Evolutionary conservation across 306 rosid genomes (phyloP).

Genomic region (Ormosia semicastrata): DNA sequence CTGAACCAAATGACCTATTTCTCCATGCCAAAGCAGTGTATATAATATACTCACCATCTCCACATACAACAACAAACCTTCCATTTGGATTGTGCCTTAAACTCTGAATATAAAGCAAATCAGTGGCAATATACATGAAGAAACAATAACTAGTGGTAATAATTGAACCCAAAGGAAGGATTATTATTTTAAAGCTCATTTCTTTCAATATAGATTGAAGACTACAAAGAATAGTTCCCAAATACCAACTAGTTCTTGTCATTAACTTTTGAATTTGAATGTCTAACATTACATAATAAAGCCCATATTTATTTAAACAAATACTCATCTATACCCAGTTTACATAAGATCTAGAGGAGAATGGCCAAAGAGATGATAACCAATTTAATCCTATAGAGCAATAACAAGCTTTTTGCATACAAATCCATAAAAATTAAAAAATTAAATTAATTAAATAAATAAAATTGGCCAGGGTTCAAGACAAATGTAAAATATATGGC

Average conservation of each 20-base stretch:
- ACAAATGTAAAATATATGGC: not conserved
- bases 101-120: slow-evolving; percentile 52
- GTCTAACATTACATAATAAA: not conserved
- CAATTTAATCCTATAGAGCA: slow-evolving; percentile 11
- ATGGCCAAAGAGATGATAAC: slow-evolving; percentile 2
- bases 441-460: too few relatives aligned
- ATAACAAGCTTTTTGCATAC: not conserved
- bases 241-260: not conserved
- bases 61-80: slow-evolving; percentile 98
- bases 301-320: not conserved
- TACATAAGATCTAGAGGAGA: slow-evolving; percentile 1
- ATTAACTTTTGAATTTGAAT: slow-evolving; percentile 6
- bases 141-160: slow-evolving; percentile 10
- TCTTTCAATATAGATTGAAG: not conserved
- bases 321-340: slow-evolving; percentile 3
- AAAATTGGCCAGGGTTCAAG: not conserved
- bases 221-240: not conserved
- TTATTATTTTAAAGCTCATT: slow-evolving; percentile 13
- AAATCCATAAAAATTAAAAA: not conserved
- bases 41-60: slow-evolving; percentile 98
- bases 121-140: slow-evolving; percentile 6
- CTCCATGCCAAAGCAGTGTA: slow-evolving; percentile 99
- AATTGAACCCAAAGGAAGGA: slow-evolving; percentile 6
- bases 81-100: slow-evolving; percentile 98
- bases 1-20: slow-evolving; percentile 96